These are phyloP conservation scores for Paspalum vaginatum DNA, from an alignment of 176 grass and related monocot genomes.

Conservation along the genomic window DNA sequence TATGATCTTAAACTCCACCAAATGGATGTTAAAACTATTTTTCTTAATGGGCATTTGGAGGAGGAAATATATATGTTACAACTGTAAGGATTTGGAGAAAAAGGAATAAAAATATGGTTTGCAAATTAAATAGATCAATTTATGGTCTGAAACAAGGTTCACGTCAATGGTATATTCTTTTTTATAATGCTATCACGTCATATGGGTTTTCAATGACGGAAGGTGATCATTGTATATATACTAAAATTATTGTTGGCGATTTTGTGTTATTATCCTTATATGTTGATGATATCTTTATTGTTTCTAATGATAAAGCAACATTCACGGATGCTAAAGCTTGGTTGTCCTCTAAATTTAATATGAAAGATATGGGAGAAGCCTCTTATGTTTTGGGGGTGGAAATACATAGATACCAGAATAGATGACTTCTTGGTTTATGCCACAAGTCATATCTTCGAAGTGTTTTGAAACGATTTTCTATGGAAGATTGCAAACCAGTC, in stretches of 20 bases:
- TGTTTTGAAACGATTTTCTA: not conserved
- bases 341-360: not conserved
- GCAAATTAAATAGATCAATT: not conserved
- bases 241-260: not conserved
- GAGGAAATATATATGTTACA: not conserved
- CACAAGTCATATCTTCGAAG: not conserved
- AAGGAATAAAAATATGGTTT: not conserved
- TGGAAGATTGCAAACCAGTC: not conserved
- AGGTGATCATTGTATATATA: not conserved
- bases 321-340: not conserved
- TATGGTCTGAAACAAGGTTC: not conserved
- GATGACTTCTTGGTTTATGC: not conserved
- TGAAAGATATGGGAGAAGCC: not conserved
- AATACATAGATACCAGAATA: slow-evolving; percentile 17
- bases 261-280: not conserved
- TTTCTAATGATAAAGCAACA: not conserved
- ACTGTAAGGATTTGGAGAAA: not conserved
- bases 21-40: not conserved
- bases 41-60: not conserved
- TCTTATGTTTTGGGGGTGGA: not conserved
- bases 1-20: not conserved
- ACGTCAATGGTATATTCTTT: slow-evolving; percentile 2
- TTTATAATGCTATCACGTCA: not conserved
- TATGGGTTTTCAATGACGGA: slow-evolving; percentile 3
- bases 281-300: not conserved